Evolutionary conservation across 306 rosid species (phyloP).

Genomic region (Mimosa bimucronata): DNA sequence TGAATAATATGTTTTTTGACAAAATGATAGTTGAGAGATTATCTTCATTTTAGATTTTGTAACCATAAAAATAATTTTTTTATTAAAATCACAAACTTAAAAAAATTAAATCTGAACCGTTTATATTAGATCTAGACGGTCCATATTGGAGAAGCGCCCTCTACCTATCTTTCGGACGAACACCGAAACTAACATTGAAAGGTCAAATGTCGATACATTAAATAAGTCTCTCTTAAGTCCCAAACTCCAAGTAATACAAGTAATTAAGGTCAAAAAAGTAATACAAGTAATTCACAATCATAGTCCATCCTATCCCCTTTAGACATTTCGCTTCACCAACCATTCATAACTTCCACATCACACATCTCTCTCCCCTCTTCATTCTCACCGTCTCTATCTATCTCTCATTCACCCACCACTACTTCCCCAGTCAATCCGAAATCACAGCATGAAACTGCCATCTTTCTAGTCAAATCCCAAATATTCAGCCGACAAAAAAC

Average conservation of each 20-base stretch:
- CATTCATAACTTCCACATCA: background rate
- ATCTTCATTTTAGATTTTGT: too few species aligned
- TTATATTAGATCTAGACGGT: too few species aligned
- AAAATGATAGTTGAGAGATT: too few species aligned
- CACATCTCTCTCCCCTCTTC: background rate
- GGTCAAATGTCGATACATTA: background rate
- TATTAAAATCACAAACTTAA: too few species aligned
- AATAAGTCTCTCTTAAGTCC: background rate
- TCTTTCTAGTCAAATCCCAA: background rate
- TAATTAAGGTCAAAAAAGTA: conserved; percentile 1
- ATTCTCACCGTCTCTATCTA: background rate
- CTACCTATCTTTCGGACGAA: too few species aligned
- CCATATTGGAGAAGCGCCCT: too few species aligned
- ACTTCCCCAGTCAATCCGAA: background rate
- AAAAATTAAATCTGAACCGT: too few species aligned
- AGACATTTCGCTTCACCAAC: background rate
- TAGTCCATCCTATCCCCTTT: background rate
- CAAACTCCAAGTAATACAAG: background rate
- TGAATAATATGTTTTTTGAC: too few species aligned
- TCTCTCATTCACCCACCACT: background rate
- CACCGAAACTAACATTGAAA: too few species aligned
- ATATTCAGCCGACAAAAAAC: background rate
- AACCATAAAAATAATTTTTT: too few species aligned
- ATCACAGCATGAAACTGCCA: conserved; percentile 17
- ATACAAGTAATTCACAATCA: conserved; percentile 11